phyloP scores from a whole-genome alignment of 164 flowering plant genomes.

The Nymphaea colorata region DNA sequence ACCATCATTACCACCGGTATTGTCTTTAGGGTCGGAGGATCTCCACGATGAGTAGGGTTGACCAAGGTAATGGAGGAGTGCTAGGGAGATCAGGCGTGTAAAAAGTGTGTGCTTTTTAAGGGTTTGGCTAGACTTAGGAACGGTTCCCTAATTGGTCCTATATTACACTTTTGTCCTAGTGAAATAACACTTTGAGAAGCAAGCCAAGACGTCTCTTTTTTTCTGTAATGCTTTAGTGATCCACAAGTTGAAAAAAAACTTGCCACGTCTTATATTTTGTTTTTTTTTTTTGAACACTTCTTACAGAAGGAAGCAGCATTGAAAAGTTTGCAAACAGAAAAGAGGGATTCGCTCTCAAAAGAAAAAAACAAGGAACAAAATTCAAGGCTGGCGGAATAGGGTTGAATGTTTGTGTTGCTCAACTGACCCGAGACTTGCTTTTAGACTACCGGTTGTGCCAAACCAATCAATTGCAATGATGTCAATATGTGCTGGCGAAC shows the following conservation, averaged over 20 bases:
- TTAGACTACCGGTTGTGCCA: constrained; percentile 32
- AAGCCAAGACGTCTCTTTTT: neutral
- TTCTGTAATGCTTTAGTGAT: neutral
- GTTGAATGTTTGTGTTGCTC: constrained; percentile 20
- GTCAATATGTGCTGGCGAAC: constrained; percentile 31
- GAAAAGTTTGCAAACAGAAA: constrained; percentile 26
- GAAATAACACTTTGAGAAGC: constrained; percentile 26
- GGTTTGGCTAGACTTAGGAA: no score
- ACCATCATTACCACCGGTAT: no score
- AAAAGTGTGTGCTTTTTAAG: no score
- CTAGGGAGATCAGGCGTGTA: no score
- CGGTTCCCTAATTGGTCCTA: no score
- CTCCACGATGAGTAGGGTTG: no score
- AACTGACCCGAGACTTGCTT: constrained; percentile 35
- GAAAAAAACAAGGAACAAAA: constrained; percentile 9
- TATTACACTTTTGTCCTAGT: no score
- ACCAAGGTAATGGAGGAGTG: no score
- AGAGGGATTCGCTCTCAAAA: constrained; percentile 21
- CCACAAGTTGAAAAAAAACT: no score
- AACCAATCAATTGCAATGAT: constrained; percentile 39
- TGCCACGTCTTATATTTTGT: neutral
- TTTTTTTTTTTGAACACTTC: neutral
- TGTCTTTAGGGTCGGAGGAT: no score
- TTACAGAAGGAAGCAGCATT: constrained; percentile 29
- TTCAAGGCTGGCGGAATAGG: constrained; percentile 15